Evolutionary conservation across 208 protist species (phyloP).

Genomic region (Paratrypanosoma confusum): DNA sequence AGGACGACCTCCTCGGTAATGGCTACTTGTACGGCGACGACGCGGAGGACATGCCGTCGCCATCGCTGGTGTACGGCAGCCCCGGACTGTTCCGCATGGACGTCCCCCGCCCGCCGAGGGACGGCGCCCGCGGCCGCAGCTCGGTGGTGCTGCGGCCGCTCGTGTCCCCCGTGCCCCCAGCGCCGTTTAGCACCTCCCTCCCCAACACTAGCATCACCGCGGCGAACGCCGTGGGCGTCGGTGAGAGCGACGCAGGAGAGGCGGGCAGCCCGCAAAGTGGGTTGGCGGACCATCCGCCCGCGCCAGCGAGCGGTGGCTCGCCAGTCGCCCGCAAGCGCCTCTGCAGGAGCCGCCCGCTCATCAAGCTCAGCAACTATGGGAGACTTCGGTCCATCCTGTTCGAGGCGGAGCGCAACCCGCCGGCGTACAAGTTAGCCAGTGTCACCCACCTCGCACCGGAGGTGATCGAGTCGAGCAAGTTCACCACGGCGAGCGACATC

Average conservation of each 20-base stretch:
- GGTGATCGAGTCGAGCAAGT: constrained; percentile 23
- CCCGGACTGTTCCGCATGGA: too few relatives aligned
- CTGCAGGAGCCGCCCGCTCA: constrained; percentile 12
- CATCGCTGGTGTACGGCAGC: too few relatives aligned
- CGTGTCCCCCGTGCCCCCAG: too few relatives aligned
- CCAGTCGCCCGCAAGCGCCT: background rate
- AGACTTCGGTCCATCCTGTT: constrained; percentile 18
- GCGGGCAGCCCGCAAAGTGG: background rate
- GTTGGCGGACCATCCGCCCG: background rate
- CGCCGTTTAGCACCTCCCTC: too few relatives aligned
- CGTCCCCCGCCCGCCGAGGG: too few relatives aligned
- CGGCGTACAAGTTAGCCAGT: constrained; percentile 32
- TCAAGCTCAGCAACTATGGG: constrained; percentile 25
- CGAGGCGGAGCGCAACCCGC: constrained; percentile 7
- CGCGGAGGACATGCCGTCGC: too few relatives aligned
- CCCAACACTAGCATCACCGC: too few relatives aligned
- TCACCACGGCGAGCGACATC: constrained; percentile 57
- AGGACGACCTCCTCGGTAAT: too few relatives aligned
- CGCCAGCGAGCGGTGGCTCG: background rate
- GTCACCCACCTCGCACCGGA: constrained; percentile 58
- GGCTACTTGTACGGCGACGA: too few relatives aligned
- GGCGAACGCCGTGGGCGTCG: constrained; percentile 1
- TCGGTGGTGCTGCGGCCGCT: too few relatives aligned
- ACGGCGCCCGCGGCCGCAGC: too few relatives aligned
- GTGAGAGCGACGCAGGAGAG: background rate